Evolutionary conservation across 306 rosid genomes (phyloP), one percentile per base, ranked within the genome.

Genomic region (Urtica urens): DNA sequence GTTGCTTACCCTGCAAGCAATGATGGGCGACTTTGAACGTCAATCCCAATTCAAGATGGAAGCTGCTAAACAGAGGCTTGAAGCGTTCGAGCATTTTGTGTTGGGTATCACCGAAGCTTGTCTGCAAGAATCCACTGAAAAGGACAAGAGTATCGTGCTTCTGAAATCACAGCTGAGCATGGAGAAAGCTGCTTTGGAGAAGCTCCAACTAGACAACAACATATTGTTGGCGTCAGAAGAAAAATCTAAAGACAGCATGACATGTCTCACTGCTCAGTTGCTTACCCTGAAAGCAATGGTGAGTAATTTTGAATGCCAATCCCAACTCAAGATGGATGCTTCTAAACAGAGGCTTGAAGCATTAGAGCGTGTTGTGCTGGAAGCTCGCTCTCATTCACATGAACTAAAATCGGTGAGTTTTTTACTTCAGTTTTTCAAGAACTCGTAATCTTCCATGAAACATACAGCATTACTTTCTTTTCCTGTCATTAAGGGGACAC

Each of bases 81-180:
- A 62, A 51, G 51, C 58, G 57, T 29, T 75, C 46, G 83, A 81
- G 55, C 68, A 57, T 57, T 63, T 60, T 60, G 70, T 79, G 67
- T 59, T 64, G 41, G 85, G 62, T 44, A 79, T 90, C 49, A 72
- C 94, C 11, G 94, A 90, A 85, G 78, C 92, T 35, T 92, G 79
- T 63, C 94, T 81, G 73, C 78, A 58, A 55, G 97, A 88, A 47
- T 68, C 51, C 60, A 35, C 54, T 29, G 87, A 74, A 58, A 77
- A 66, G 58, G 84, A 81, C 64, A 78, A 59, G 59, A 82, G 81
- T 70, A 54, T 81, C 34, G 56, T 66, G 38, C 69, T 51, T 23
- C 54, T 90, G 73, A 69, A 60, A 38, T 63, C 71, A 9, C 70
- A 72, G 48, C 56, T 90, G 70, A 71, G 48, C 39, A 73, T 53